A percentile compares a stretch with the other conserved stretches of the same genome.
phyloP scores from a whole-genome alignment of 192 early-diverging fungal species.

The Umbelopsis sp. region DNA sequence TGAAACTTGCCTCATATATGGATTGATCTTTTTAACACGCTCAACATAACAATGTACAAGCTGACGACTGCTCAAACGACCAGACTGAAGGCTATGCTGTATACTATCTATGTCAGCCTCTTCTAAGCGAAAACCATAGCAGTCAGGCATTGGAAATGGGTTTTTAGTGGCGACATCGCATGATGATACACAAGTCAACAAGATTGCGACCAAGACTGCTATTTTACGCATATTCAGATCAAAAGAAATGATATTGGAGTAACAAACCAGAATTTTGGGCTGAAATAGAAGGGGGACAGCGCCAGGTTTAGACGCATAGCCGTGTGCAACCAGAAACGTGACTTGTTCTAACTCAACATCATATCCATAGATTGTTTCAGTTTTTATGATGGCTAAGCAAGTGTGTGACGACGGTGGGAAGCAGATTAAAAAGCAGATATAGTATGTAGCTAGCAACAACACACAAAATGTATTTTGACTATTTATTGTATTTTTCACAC shows the following conservation, averaged over 20 bases:
- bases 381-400: too few relatives aligned
- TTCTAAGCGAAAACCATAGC: slow-evolving; percentile 16
- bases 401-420: too few relatives aligned
- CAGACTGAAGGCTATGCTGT: background rate
- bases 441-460: too few relatives aligned
- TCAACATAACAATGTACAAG: slow-evolving; percentile 23
- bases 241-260: background rate
- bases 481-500: too few relatives aligned
- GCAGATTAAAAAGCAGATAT: too few relatives aligned
- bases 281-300: background rate
- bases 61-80: slow-evolving; percentile 4
- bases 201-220: background rate
- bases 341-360: too few relatives aligned
- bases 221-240: background rate
- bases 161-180: background rate
- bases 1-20: slow-evolving; percentile 4
- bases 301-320: background rate
- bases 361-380: too few relatives aligned
- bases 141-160: slow-evolving; percentile 20
- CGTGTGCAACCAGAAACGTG: too few relatives aligned
- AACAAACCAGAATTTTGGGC: background rate
- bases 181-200: background rate
- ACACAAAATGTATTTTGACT: too few relatives aligned
- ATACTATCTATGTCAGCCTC: slow-evolving; percentile 16
- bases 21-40: background rate